A percentile compares a stretch with the other conserved stretches of the same genome.
These are phyloP conservation scores for Saccharomycopsis phalli DNA, from an alignment of 1,139 yeast genomes.

Conservation along the genomic window DNA sequence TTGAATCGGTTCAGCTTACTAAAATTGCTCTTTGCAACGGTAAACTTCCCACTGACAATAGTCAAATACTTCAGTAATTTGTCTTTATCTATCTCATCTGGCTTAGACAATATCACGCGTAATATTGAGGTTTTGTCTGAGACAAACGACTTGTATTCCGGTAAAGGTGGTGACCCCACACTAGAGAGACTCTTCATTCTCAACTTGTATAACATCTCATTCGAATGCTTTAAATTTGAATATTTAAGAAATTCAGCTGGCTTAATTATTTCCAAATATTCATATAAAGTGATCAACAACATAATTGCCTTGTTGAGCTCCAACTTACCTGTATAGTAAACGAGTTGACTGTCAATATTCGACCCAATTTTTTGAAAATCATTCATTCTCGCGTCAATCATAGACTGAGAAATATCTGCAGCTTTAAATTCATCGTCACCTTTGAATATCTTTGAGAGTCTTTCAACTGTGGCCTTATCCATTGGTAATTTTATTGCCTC, in stretches of 20 bases:
- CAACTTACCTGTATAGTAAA: constrained; percentile 32
- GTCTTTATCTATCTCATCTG: too few species aligned
- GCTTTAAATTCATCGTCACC: neutral
- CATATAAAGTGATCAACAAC: constrained; percentile 33
- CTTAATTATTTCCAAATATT: constrained; percentile 30
- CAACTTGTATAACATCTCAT: too few species aligned
- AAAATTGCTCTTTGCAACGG: too few species aligned
- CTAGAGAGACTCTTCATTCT: constrained; percentile 79
- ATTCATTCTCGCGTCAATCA: constrained; percentile 2
- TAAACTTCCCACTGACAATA: too few species aligned
- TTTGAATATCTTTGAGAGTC: neutral
- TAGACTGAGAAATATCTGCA: neutral
- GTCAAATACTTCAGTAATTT: too few species aligned
- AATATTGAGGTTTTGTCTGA: neutral
- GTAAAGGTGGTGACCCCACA: constrained; percentile 64
- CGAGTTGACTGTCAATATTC: constrained; percentile 23
- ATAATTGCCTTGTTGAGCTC: constrained; percentile 34
- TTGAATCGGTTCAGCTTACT: too few species aligned
- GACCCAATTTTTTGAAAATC: neutral
- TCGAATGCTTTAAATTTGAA: too few species aligned
- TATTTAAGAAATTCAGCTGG: constrained; percentile 28
- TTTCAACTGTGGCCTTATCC: neutral
- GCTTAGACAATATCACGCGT: too few species aligned
- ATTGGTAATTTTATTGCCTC: neutral
- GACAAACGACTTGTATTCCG: neutral